phyloP scores from a whole-genome alignment of 139 green algal genomes.

The Nannochloris sp. region DNA sequence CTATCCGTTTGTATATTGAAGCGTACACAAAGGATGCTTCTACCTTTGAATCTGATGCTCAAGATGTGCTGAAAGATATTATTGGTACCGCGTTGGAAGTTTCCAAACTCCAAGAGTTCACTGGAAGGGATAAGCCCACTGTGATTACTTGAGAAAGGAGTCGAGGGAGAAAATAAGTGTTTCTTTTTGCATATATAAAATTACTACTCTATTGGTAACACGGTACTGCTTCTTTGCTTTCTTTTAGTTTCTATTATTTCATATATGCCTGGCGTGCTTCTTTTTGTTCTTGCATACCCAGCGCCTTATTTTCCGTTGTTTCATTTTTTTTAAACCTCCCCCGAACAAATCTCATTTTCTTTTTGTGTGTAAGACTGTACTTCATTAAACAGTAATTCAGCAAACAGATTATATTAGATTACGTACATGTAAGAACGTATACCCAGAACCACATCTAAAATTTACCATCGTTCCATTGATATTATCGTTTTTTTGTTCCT shows the following conservation, averaged over 20 bases:
- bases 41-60: constrained; percentile 74
- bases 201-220: no score
- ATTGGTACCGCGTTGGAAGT: constrained; percentile 68
- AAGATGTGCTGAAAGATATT: constrained; percentile 66
- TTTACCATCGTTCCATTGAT: no score
- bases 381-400: no score
- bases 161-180: no score
- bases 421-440: not conserved
- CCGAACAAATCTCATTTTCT: not conserved
- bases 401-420: no score
- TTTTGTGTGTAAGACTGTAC: no score
- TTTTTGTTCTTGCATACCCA: constrained; percentile 1
- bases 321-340: not conserved
- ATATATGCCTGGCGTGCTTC: no score
- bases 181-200: no score
- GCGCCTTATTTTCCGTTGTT: constrained; percentile 1
- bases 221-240: no score
- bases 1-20: constrained; percentile 98
- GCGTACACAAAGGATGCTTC: constrained; percentile 80
- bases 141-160: constrained; percentile 87
- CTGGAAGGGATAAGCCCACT: constrained; percentile 90
- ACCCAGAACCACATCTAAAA: no score
- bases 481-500: constrained; percentile 22
- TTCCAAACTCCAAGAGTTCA: constrained; percentile 87
- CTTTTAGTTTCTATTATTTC: not conserved